Base-by-base conservation (phyloP, 2,329 filamentous ascomycete genomes). In the Colletotrichum coccodes region DNA sequence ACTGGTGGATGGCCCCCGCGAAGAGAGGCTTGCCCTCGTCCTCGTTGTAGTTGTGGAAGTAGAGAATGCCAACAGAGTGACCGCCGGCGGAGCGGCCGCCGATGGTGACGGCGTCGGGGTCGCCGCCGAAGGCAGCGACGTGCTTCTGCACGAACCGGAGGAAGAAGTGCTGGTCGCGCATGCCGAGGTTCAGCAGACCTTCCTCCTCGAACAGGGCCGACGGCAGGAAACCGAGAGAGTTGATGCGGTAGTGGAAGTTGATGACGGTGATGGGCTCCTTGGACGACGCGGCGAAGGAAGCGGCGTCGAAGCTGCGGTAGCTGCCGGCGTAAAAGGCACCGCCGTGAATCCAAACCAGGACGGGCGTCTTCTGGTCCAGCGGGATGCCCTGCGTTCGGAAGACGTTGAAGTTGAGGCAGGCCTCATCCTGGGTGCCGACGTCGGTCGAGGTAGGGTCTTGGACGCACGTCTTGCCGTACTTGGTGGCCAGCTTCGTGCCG, bases 1-100 rank as follows among this genome's bases (percentile, higher is more conserved):
- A 88, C 77, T 87, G 85, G 89, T 92, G 91, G 71, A 92, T 92
- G 6, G 80, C 89, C 1, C 81, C 89, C n/a, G 87, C 84, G 81
- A 92, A 92, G 0, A 92, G 80, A 2, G 87, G 83, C 70, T 88
- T 86, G 30, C 86, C 88, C 1, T 82, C 87, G 74, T 86, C 83
- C 74, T 92, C 81, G 0, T 90, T 90, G 57, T 86, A 84, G 71
- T 91, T 90, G 54, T 91, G 76, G 4, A 85, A 76, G 81, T 90
- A 89, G 54, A 92, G 90, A 71, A 90, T 85, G 61, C 87, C 83
- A 2, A 90, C 88, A 0, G 89, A 91, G 61, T 91, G 90, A 1
- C 84, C 78, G 1, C 87, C 87, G 0, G 87, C 86, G 1, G 82
- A 85, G 74, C 91, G 86, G 2, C 90, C 90, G 86, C 87, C 91